Base-by-base conservation (phyloP, 108 stramenopile species). In the Aurantiochytrium sp. region DNA sequence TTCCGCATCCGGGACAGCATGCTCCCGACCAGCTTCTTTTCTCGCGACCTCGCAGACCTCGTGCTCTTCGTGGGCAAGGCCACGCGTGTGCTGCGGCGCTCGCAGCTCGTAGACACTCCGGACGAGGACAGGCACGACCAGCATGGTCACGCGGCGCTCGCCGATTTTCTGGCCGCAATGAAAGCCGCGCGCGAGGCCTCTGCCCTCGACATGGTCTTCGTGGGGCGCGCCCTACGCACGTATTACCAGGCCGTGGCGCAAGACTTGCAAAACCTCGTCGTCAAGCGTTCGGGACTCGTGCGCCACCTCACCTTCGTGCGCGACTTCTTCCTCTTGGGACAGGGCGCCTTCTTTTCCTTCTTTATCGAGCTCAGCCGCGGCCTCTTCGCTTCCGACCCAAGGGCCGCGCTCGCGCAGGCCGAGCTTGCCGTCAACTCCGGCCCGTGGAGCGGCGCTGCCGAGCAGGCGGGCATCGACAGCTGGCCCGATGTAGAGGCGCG, bases 251-350 rank as follows among this genome's bases (percentile, higher is more conserved):
- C 39, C 39, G 73, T 81, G 2, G 73, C 73, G 19, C 39, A 48
- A 30, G 42, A 48, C 24, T 30, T 81, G 73, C 73, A 81, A 48
- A 48, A 81, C 73, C 73, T 81, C 27, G 73, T 81, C 3, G 73
- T 81, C 2, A 41, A 48, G 1, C 42, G 30, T 12, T 41, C 73
- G 15, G 42, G 45, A 6, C 73, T 81, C 12, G 45, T 48, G 4
- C 24, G 30, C 24, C 73, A 81, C 73, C 73, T 81, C 73, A 48
- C 39, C 45, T 81, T 81, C 24, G 45, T 24, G 36, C 73, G 73
- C n/a, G 73, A 81, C 73, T 81, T 81, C 39, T 81, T 81, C 45
- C 45, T 81, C 17, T 48, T 81, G 4, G 73, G 73, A 12, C 73
- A 48, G 73, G 73, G 73, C 45, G 73, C 39, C 42, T 81, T 81